Evolutionary conservation across 805 yeast genomes (phyloP), one percentile per base, ranked within the genome.

Genomic region (Komagataella populi): DNA sequence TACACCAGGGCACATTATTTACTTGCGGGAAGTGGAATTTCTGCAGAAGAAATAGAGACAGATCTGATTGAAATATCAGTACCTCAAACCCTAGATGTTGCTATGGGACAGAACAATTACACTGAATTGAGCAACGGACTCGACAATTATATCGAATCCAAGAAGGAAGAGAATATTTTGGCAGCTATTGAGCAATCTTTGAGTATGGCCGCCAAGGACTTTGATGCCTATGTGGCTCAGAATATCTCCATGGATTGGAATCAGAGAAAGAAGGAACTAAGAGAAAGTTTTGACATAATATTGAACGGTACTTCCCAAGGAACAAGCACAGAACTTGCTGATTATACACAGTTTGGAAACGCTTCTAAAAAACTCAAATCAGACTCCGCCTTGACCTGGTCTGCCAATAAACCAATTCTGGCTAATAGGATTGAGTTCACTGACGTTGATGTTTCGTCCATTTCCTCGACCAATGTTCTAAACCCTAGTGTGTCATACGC

Each of bases 231-330:
- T 62, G 81, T 91, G 54, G 81, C 75, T 57, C 78, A 81, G 55
- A 86, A 83, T 58, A 73, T 93, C 23, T 70, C 84, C 3, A 72
- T 85, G 48, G 96, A 90, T 64, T 93, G 98, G 97, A 80, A 80
- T 52, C 78, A 78, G 49, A 79, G 87, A 55, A 83, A 87, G 59
- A 80, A 80, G 55, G 85, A 83, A 58, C 75, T 91, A 48, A 78
- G 86, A 61, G 83, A 80, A 55, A 77, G 83, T 18, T 78, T 88
- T 56, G 91, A 95, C 1, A 71, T 79, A 18, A 66, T 76, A 14
- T 57, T 72, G 48, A 69, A 68, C 48, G 65, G 63, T 45, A 59
- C 30, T 8, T 30, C 39, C 39, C n/a, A 30, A 30, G 39, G 10
- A 14, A 12, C 39, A 6, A 30, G 39, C 39, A 30, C 10, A 12